Percentiles rank a stretch among this genome's conserved stretches.
phyloP scores from a whole-genome alignment of 129 eudicot genomes.

The Ambrosia trifida region DNA sequence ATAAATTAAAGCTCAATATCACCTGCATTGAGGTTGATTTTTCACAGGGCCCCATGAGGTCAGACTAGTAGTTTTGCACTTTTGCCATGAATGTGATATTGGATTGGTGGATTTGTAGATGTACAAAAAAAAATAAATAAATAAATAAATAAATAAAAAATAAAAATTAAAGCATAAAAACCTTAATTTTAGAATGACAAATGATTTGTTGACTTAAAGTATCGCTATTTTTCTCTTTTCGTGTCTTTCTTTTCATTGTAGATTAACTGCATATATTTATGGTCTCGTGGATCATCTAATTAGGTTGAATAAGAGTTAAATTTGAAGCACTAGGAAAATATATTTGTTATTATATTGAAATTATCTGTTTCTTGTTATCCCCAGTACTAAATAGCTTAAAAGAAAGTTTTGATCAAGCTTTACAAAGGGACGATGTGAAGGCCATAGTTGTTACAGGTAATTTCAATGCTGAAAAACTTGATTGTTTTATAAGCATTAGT shows the following conservation, averaged over 20 bases:
- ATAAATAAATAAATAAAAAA: too few relatives aligned
- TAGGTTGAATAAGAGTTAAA: not conserved
- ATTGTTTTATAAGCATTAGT: not conserved
- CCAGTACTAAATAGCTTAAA: slow-evolving; percentile 82
- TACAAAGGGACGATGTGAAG: slow-evolving; percentile 86
- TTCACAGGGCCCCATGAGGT: not conserved
- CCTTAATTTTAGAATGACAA: not conserved
- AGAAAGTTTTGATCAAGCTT: slow-evolving; percentile 66
- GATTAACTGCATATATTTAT: not conserved
- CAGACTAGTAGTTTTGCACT: not conserved
- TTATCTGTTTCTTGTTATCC: slow-evolving; percentile 14
- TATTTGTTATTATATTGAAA: slow-evolving; percentile 2
- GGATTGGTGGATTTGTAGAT: slow-evolving; percentile 7
- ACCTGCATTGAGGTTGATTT: too few relatives aligned
- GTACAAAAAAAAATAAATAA: too few relatives aligned
- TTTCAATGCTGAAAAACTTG: not conserved
- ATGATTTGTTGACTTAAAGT: slow-evolving; percentile 15
- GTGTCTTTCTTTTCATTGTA: not conserved
- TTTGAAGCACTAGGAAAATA: not conserved
- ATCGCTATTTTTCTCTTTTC: not conserved
- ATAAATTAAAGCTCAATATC: too few relatives aligned
- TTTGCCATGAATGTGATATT: not conserved
- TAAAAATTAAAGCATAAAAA: not conserved
- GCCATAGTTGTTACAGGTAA: slow-evolving; percentile 95
- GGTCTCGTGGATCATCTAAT: not conserved